Conservation (phyloP, 2,329 filamentous ascomycete genomes). For the Stemphylium beticola region DNA sequence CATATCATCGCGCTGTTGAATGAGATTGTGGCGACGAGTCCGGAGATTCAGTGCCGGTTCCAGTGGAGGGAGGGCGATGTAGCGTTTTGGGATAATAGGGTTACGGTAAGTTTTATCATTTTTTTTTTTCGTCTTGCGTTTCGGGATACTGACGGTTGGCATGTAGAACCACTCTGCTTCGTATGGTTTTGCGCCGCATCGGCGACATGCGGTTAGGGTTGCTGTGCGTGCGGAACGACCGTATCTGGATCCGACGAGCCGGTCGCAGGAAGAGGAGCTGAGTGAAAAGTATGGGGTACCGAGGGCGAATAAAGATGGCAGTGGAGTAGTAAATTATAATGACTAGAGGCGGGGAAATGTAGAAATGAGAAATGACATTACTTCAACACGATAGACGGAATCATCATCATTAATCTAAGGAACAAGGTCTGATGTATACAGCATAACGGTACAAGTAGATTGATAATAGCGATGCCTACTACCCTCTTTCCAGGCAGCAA, state of each 20-base stretch:
- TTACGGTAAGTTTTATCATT: slow-evolving; percentile 49
- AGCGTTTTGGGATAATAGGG: slow-evolving; percentile 71
- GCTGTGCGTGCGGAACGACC: slow-evolving; percentile 57
- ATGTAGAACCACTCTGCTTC: slow-evolving; percentile 60
- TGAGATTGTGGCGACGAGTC: slow-evolving; percentile 62
- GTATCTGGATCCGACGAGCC: slow-evolving; percentile 52
- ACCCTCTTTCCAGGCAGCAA: not conserved
- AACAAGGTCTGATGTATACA: slow-evolving; percentile 1
- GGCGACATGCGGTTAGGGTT: slow-evolving; percentile 61
- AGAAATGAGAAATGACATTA: not conserved
- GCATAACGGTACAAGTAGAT: slow-evolving; percentile 3
- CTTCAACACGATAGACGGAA: not conserved
- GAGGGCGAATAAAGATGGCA: slow-evolving; percentile 62
- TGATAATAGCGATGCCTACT: not conserved
- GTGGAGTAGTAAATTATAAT: slow-evolving; percentile 64
- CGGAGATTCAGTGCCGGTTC: slow-evolving; percentile 73
- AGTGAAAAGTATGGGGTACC: slow-evolving; percentile 56
- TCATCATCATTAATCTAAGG: slow-evolving; percentile 6
- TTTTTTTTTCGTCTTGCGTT: not conserved
- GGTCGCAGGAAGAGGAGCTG: slow-evolving; percentile 62
- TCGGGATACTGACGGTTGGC: slow-evolving; percentile 4
- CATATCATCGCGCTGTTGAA: slow-evolving; percentile 60
- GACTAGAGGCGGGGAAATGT: slow-evolving; percentile 45
- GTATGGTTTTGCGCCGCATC: slow-evolving; percentile 64
- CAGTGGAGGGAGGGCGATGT: slow-evolving; percentile 70